phyloP scores from a whole-genome alignment of 345 rosid genomes.

The Hypericum perforatum region DNA sequence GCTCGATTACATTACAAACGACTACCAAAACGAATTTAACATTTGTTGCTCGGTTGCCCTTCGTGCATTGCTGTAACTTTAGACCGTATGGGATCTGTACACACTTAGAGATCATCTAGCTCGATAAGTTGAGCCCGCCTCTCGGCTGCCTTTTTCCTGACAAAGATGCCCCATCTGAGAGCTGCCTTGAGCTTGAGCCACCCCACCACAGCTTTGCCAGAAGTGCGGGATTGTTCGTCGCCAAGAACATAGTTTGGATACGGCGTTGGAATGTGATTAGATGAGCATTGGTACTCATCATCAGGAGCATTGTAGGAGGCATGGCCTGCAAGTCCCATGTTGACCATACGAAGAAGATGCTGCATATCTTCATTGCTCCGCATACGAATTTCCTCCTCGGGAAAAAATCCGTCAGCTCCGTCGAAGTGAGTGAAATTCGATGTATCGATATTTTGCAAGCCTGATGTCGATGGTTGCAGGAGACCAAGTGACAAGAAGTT shows the following conservation, averaged over 20 bases:
- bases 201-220: slow-evolving; percentile 8
- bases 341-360: slow-evolving; percentile 21
- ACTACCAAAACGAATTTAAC: too few relatives aligned
- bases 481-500: slow-evolving; percentile 29
- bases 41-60: too few relatives aligned
- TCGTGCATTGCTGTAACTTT: too few relatives aligned
- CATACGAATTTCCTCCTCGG: slow-evolving; percentile 20
- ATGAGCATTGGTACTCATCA: slow-evolving; percentile 17
- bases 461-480: slow-evolving; percentile 30
- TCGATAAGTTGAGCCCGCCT: slow-evolving; percentile 10
- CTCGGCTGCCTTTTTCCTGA: slow-evolving; percentile 9
- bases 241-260: slow-evolving; percentile 14
- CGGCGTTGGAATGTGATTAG: slow-evolving; percentile 8
- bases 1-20: too few relatives aligned
- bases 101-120: slow-evolving; percentile 20
- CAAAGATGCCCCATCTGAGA: slow-evolving; percentile 7
- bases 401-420: slow-evolving; percentile 16
- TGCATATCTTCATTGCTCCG: slow-evolving; percentile 28
- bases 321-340: slow-evolving; percentile 17
- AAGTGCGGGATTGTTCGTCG: slow-evolving; percentile 21
- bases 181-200: slow-evolving; percentile 11
- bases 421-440: slow-evolving; percentile 32
- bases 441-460: slow-evolving; percentile 29
- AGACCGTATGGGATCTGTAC: too few relatives aligned
- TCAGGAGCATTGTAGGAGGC: slow-evolving; percentile 12